phyloP scores from a whole-genome alignment of 2,329 filamentous ascomycete genomes.

The Pyrenochaeta sp. region DNA sequence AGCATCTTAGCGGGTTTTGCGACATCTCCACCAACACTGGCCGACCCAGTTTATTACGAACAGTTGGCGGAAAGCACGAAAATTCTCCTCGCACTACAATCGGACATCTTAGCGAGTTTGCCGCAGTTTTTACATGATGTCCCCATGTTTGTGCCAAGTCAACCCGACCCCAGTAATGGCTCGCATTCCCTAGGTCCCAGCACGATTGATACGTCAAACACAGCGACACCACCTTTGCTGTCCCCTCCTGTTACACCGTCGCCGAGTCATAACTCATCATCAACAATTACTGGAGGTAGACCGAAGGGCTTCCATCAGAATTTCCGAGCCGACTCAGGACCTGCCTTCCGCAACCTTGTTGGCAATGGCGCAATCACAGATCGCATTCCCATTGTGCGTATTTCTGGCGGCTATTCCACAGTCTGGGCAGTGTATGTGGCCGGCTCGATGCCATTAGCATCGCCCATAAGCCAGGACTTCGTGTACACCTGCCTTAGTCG shows the following conservation, averaged over 20 bases:
- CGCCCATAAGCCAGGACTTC: constrained; percentile 32
- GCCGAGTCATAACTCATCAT: neutral
- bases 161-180: neutral
- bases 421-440: constrained; percentile 46
- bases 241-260: neutral
- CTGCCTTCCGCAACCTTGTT: constrained; percentile 1
- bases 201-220: neutral
- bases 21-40: constrained; percentile 35
- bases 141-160: constrained; percentile 23
- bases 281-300: neutral
- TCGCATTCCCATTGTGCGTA: constrained; percentile 41
- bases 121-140: constrained; percentile 47
- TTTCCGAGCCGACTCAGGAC: constrained; percentile 20
- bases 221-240: neutral
- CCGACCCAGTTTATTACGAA: constrained; percentile 23
- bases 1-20: constrained; percentile 37
- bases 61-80: constrained; percentile 34
- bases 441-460: constrained; percentile 38
- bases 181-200: neutral
- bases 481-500: constrained; percentile 62
- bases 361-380: constrained; percentile 12
- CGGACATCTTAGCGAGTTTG: constrained; percentile 45
- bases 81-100: constrained; percentile 36
- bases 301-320: constrained; percentile 32
- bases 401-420: constrained; percentile 41